Conservation (phyloP, 73 alveolate genomes). For the Loxodes magnus region DNA sequence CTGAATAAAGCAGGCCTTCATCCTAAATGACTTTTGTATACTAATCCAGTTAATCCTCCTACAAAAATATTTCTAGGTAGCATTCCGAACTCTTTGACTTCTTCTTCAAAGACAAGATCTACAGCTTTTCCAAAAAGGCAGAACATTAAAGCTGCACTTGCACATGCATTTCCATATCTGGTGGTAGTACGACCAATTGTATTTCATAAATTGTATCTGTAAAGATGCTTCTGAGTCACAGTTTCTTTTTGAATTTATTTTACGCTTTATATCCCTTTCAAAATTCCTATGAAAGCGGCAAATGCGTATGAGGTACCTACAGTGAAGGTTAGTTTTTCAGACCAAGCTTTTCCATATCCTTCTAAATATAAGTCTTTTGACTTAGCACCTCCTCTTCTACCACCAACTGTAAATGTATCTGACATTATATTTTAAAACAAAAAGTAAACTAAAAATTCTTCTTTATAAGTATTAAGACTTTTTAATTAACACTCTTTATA, state of each 20-base stretch:
- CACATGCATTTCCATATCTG: conserved; percentile 5
- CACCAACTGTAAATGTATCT: too few species aligned
- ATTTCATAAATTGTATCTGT: background rate
- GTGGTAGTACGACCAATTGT: background rate
- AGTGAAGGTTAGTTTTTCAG: conserved; percentile 20
- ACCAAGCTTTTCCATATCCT: conserved; percentile 22
- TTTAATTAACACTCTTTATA: too few species aligned
- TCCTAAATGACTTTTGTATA: conserved; percentile 4
- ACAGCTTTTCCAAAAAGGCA: conserved; percentile 5
- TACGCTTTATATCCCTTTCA: background rate
- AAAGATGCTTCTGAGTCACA: background rate
- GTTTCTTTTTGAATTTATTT: background rate
- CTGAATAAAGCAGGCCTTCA: too few species aligned
- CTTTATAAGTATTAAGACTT: too few species aligned
- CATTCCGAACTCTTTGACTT: conserved; percentile 6
- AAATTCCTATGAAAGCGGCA: conserved; percentile 12
- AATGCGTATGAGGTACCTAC: conserved; percentile 9
- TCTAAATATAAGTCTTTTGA: conserved; percentile 16
- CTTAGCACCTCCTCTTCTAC: too few species aligned
- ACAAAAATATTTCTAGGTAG: background rate
- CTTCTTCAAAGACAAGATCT: conserved; percentile 13
- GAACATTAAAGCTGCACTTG: conserved; percentile 1
- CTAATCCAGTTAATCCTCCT: conserved; percentile 8
- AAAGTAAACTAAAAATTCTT: too few species aligned
- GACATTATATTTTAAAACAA: too few species aligned